Evolutionary conservation across 306 rosid genomes (phyloP).

Genomic region (Trifolium dubium): DNA sequence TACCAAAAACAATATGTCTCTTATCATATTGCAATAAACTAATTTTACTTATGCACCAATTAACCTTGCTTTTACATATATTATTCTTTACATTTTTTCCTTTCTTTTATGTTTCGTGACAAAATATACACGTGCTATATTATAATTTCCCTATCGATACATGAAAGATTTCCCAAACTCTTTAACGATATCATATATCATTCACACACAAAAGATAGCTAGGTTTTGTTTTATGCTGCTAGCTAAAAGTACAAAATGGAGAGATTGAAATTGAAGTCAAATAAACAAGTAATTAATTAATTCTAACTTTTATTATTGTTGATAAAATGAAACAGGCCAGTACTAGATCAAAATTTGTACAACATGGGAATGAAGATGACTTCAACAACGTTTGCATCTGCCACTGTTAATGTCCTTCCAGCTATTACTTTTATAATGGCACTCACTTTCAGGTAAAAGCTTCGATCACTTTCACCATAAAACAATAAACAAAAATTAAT

Average conservation of each 20-base stretch:
- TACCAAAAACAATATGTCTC: too few species aligned
- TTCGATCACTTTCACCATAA: conserved; percentile 35
- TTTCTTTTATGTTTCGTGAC: too few species aligned
- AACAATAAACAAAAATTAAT: not conserved
- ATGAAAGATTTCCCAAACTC: too few species aligned
- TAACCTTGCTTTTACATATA: too few species aligned
- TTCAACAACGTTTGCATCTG: conserved; percentile 93
- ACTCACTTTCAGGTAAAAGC: conserved; percentile 77
- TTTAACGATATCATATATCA: too few species aligned
- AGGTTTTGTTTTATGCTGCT: conserved; percentile 9
- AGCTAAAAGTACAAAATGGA: not conserved
- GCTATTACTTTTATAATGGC: conserved; percentile 95
- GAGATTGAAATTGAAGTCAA: not conserved
- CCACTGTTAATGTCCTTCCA: conserved; percentile 78
- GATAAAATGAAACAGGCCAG: conserved; percentile 72
- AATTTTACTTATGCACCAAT: too few species aligned
- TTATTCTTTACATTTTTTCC: too few species aligned
- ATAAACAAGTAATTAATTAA: not conserved
- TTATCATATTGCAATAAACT: too few species aligned
- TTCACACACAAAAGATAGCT: not conserved
- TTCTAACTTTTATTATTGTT: conserved; percentile 21
- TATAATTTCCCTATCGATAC: too few species aligned
- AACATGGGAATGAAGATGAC: conserved; percentile 90
- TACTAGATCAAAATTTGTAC: conserved; percentile 91
- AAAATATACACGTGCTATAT: too few species aligned